Evolutionary conservation across 495 filamentous ascomycete genomes (phyloP).

Genomic region (Penicillium waksmanii): DNA sequence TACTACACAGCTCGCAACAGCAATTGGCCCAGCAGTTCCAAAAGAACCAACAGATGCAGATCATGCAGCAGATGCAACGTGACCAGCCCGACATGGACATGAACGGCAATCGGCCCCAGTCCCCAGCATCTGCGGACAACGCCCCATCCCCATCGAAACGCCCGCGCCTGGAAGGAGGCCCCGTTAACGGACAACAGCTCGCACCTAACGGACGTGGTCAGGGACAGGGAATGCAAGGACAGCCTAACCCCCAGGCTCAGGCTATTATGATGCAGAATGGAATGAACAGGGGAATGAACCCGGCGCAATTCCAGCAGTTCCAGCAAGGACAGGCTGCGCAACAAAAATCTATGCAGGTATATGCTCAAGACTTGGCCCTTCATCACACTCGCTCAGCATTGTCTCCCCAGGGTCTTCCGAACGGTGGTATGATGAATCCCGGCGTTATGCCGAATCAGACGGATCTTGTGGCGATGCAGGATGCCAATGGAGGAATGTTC

Average conservation of each 20-base stretch:
- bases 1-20: conserved; percentile 39
- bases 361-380: conserved; percentile 79
- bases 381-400: conserved; percentile 67
- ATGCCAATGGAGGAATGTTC: conserved; percentile 60
- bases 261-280: conserved; percentile 74
- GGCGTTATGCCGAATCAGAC: conserved; percentile 67
- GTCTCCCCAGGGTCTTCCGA: conserved; percentile 73
- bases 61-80: conserved; percentile 78
- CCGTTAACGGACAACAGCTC: conserved; percentile 76
- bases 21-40: conserved; percentile 66
- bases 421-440: conserved; percentile 60
- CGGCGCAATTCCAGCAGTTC: conserved; percentile 77
- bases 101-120: conserved; percentile 78
- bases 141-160: conserved; percentile 91
- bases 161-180: conserved; percentile 77
- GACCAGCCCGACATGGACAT: conserved; percentile 87
- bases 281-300: conserved; percentile 72
- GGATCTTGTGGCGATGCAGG: conserved; percentile 79
- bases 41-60: conserved; percentile 64
- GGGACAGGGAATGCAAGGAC: conserved; percentile 69
- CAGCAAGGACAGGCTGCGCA: conserved; percentile 64
- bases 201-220: conserved; percentile 78
- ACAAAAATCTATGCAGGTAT: conserved; percentile 82
- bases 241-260: conserved; percentile 58
- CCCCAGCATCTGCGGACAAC: conserved; percentile 81